A percentile compares a stretch with the other conserved stretches of the same genome.
These are phyloP conservation scores for Fusarium stilboides DNA, from an alignment of 2,329 filamentous ascomycete genomes.

Conservation along the genomic window DNA sequence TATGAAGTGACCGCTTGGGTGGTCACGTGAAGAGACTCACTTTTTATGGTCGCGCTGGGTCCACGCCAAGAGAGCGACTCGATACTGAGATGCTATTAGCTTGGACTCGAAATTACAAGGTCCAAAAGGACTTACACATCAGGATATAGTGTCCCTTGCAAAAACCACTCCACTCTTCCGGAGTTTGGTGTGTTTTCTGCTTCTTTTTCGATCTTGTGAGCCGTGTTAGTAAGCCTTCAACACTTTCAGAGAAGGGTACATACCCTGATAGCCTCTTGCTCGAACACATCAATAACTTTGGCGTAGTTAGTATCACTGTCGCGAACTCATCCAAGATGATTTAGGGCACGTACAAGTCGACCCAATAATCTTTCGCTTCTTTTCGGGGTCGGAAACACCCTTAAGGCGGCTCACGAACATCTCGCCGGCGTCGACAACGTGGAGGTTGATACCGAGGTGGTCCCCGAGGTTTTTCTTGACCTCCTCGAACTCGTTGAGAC, in stretches of 20 bases:
- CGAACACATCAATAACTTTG: constrained; percentile 30
- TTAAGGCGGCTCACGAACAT: constrained; percentile 83
- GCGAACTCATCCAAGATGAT: background rate
- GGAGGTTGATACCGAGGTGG: constrained; percentile 91
- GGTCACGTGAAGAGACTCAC: no score
- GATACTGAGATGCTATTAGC: constrained; percentile 52
- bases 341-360: constrained; percentile 62
- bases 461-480: constrained; percentile 85
- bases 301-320: background rate
- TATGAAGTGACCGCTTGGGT: no score
- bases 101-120: constrained; percentile 2
- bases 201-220: constrained; percentile 73
- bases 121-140: constrained; percentile 4
- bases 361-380: constrained; percentile 93
- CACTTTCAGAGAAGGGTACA: background rate
- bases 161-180: constrained; percentile 87
- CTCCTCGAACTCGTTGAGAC: constrained; percentile 85
- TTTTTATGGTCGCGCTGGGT: constrained; percentile 67
- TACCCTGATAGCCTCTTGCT: constrained; percentile 36
- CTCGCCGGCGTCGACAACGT: constrained; percentile 84
- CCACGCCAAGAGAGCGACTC: constrained; percentile 66
- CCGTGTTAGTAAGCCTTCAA: constrained; percentile 23
- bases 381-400: constrained; percentile 84
- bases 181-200: constrained; percentile 76
- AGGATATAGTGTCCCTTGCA: constrained; percentile 87